These are phyloP conservation scores for Linnemannia zychae DNA, from an alignment of 192 early-diverging fungal species.

Conservation along the genomic window DNA sequence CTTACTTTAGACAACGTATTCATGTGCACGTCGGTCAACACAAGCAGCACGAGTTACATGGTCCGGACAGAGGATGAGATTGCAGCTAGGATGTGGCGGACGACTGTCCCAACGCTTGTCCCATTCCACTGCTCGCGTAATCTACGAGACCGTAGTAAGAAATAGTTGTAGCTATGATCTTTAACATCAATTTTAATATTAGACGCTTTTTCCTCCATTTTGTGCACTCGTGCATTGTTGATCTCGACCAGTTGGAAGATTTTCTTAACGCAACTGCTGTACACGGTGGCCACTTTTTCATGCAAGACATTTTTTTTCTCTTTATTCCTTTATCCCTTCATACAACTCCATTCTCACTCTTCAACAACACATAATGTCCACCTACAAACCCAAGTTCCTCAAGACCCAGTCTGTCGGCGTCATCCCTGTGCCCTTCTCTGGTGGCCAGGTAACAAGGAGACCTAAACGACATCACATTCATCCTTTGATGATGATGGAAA, in stretches of 20 bases:
- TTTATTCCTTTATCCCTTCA: background rate
- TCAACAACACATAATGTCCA: background rate
- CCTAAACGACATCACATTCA: background rate
- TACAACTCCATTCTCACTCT: no score
- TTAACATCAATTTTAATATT: background rate
- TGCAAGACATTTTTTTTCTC: background rate
- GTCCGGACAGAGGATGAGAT: conserved; percentile 47
- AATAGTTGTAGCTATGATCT: background rate
- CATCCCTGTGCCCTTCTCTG: conserved; percentile 77
- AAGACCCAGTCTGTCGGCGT: conserved; percentile 69
- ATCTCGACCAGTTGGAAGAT: background rate
- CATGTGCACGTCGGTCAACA: conserved; percentile 43
- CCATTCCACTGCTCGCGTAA: conserved; percentile 54
- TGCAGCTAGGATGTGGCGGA: conserved; percentile 50
- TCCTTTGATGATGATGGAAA: background rate
- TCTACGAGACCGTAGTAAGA: conserved; percentile 12
- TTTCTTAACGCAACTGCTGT: background rate
- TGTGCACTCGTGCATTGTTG: no score
- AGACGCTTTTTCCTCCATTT: no score
- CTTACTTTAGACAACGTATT: conserved; percentile 52
- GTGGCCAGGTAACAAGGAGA: conserved; percentile 59
- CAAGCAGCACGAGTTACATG: conserved; percentile 44
- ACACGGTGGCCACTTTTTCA: background rate
- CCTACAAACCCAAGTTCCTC: conserved; percentile 62
- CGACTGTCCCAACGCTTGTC: conserved; percentile 45